Percentiles rank a stretch among this genome's conserved stretches.
Conservation (phyloP, 202 grass and related monocot genomes). For the Setaria viridis region DNA sequence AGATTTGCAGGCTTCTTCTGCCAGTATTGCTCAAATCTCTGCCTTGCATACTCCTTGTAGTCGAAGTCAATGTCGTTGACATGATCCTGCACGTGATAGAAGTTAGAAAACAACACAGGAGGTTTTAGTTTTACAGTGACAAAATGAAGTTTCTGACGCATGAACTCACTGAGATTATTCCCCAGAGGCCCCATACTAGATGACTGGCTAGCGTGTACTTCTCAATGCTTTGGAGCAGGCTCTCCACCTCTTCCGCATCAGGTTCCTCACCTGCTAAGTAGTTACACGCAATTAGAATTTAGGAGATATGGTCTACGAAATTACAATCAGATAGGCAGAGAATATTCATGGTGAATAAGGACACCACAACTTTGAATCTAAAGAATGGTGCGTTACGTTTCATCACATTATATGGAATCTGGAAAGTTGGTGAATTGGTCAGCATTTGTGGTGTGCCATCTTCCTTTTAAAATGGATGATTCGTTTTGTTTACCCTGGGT, state of each 20-base stretch:
- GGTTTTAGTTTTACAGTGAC: conserved; percentile 11
- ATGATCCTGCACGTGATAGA: conserved; percentile 61
- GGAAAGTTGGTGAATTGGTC: background rate
- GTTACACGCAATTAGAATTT: background rate
- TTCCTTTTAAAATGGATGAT: background rate
- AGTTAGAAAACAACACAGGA: conserved; percentile 34
- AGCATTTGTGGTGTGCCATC: background rate
- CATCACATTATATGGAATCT: background rate
- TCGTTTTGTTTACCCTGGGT: background rate
- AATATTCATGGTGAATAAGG: background rate
- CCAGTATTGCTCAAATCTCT: conserved; percentile 94
- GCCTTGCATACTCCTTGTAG: conserved; percentile 92
- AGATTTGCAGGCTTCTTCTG: conserved; percentile 59
- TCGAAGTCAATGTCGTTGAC: conserved; percentile 96
- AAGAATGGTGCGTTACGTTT: background rate
- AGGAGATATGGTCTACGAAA: conserved; percentile 19
- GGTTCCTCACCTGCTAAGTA: conserved; percentile 70
- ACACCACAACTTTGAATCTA: background rate
- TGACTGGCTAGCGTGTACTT: conserved; percentile 85
- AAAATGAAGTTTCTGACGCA: background rate
- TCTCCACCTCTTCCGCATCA: conserved; percentile 58
- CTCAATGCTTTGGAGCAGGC: conserved; percentile 72
- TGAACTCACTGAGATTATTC: conserved; percentile 87
- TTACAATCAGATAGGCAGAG: background rate
- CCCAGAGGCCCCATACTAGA: conserved; percentile 96